Evolutionary conservation across 306 rosid species (phyloP).

Genomic region (Leucaena leucocephala): DNA sequence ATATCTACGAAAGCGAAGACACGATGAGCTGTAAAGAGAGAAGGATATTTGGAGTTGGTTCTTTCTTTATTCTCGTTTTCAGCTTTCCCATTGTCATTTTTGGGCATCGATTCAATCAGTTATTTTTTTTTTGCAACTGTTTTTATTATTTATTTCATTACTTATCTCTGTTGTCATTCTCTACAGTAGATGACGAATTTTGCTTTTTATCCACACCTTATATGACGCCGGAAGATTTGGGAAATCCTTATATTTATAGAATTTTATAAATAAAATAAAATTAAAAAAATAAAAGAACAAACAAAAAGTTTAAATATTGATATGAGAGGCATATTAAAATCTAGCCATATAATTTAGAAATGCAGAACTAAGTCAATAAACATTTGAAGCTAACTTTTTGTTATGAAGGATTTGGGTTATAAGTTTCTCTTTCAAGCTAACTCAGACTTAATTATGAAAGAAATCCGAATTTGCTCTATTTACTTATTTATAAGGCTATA

Average conservation of each 20-base stretch:
- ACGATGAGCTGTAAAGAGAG: conserved; percentile 1
- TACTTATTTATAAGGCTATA: too few relatives aligned
- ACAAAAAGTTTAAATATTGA: neutral
- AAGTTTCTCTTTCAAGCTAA: too few relatives aligned
- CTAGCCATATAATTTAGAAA: neutral
- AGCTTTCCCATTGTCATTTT: neutral
- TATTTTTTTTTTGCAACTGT: neutral
- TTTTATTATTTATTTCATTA: neutral
- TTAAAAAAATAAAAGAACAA: neutral
- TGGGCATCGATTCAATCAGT: neutral
- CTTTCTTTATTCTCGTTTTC: neutral
- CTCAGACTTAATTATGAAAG: too few relatives aligned
- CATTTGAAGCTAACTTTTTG: too few relatives aligned
- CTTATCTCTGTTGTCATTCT: neutral
- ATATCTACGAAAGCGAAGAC: neutral
- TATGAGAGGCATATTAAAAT: neutral
- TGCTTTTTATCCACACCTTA: neutral
- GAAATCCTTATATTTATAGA: neutral
- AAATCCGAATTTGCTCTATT: too few relatives aligned
- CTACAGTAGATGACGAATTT: neutral
- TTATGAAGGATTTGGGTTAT: too few relatives aligned
- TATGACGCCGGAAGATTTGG: neutral
- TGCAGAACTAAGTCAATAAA: neutral
- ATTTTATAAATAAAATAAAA: neutral
- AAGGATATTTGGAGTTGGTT: neutral